Evolutionary conservation across 495 filamentous ascomycete species (phyloP), one percentile per base, ranked within the genome.

Genomic region (Aspergillus ellipticus): DNA sequence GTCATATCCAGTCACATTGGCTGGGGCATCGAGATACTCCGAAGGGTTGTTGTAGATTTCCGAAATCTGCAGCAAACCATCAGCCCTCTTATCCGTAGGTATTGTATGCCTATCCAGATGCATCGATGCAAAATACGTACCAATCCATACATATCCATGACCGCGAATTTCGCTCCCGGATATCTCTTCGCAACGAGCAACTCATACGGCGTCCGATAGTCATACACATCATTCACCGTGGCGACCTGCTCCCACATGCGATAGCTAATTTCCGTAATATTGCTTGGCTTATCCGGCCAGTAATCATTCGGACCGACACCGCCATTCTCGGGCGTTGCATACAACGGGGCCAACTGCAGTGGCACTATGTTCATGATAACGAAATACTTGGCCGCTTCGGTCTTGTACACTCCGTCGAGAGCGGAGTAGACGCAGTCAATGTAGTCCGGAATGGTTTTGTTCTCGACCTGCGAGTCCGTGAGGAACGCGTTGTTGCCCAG

Each of bases 351-450:
- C 17, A 83, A 66, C 49, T 90, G 72, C 59, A 90, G 65, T 0
- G 89, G 86, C 3, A 76, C 81, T 21, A 78, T 62, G 62, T 88
- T 90, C 63, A 87, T 74, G 43, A 91, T 67, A 4, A 89, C 83
- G 61, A 90, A 91, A 53, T 82, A 81, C 10, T 48, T 48, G 86
- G 75, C 0, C 80, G 4, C 87, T 6, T 88, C 87, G 39, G 79
- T 78, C 39, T 71, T 66, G 72, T 89, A 88, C 1, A 91, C 74
- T 29, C 48, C 49, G 54, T 85, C 79, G 45, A 89, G 76, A 0
- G 74, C 70, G 4, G 73, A 53, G 69, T 83, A 88, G 5, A 90
- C 72, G 61, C 88, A 91, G 55, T 82, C 77, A 19, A 84, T 73
- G 63, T 83, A 89, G 63, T 85, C 79, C 15, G 72, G 68, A 46